These are phyloP conservation scores for Verticillium dahliae DNA, from an alignment of 2,329 filamentous ascomycete species.

Conservation along the genomic window DNA sequence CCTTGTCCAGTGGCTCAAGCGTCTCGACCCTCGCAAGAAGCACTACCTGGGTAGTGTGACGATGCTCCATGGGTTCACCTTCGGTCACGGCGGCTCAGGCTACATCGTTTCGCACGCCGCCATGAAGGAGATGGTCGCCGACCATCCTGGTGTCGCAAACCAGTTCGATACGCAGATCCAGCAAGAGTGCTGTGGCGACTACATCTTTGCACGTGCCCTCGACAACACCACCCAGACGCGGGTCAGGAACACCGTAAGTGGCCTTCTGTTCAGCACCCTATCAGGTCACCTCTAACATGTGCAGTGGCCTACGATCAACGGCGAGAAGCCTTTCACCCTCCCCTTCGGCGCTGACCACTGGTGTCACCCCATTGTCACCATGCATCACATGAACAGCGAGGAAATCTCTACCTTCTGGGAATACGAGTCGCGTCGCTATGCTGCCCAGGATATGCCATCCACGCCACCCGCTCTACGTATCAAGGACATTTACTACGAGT, in stretches of 20 bases:
- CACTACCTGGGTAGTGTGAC: conserved; percentile 45
- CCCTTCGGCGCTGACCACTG: conserved; percentile 39
- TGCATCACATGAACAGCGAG: conserved; percentile 46
- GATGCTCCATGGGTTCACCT: conserved; percentile 32
- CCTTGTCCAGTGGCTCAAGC: conserved; percentile 39
- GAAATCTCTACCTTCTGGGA: conserved; percentile 44
- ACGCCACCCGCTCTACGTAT: conserved; percentile 29
- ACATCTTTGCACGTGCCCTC: conserved; percentile 38
- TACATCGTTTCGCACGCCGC: conserved; percentile 45
- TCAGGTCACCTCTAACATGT: conserved; percentile 2
- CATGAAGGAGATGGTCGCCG: conserved; percentile 38
- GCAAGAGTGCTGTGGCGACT: conserved; percentile 44
- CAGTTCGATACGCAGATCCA: conserved; percentile 35
- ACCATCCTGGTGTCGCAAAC: conserved; percentile 34
- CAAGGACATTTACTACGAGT: conserved; percentile 40
- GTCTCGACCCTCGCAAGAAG: conserved; percentile 32
- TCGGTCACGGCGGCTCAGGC: conserved; percentile 52
- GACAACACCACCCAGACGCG: conserved; percentile 33
- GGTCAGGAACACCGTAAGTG: conserved; percentile 34
- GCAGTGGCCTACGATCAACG: conserved; percentile 48
- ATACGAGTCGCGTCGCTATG: conserved; percentile 37
- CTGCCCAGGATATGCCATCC: conserved; percentile 9
- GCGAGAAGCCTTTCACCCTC: conserved; percentile 46
- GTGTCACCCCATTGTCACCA: conserved; percentile 50
- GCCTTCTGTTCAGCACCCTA: conserved; percentile 4